phyloP scores from a whole-genome alignment of 164 flowering plant genomes.

The Liriodendron chinense region DNA sequence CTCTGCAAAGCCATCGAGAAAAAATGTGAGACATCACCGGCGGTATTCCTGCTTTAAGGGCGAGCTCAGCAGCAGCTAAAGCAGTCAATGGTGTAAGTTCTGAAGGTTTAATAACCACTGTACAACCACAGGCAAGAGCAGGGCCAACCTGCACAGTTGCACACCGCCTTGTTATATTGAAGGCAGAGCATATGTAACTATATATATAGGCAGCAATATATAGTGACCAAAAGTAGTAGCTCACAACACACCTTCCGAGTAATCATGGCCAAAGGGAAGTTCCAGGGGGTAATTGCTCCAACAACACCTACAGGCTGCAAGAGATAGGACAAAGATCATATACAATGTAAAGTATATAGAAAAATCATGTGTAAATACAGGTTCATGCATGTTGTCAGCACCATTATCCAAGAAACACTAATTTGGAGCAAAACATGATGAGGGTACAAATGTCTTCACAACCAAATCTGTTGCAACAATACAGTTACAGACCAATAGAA shows the following conservation, averaged over 20 bases:
- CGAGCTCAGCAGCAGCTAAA: slow-evolving; percentile 92
- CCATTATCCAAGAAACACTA: too few species aligned
- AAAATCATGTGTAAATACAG: not conserved
- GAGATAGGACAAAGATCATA: slow-evolving; percentile 1
- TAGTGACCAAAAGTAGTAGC: not conserved
- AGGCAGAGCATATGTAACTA: not conserved
- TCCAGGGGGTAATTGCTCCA: slow-evolving; percentile 98
- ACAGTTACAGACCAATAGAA: not conserved
- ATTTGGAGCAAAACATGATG: not conserved
- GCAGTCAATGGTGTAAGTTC: slow-evolving; percentile 97
- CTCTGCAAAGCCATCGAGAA: not conserved
- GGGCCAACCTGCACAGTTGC: slow-evolving; percentile 73
- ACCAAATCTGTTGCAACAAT: not conserved
- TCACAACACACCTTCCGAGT: slow-evolving; percentile 73
- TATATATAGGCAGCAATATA: not conserved
- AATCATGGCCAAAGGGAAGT: slow-evolving; percentile 97
- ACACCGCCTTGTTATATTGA: not conserved
- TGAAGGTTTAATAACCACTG: slow-evolving; percentile 94
- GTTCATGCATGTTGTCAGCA: not conserved
- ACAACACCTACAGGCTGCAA: slow-evolving; percentile 98
- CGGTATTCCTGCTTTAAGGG: slow-evolving; percentile 97
- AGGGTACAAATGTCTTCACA: not conserved
- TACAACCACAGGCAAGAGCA: slow-evolving; percentile 98
- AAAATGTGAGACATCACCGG: slow-evolving; percentile 47
- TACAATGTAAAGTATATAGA: not conserved